Base-by-base conservation (phyloP, 2,329 filamentous ascomycete genomes). In the Stemphylium beticola region DNA sequence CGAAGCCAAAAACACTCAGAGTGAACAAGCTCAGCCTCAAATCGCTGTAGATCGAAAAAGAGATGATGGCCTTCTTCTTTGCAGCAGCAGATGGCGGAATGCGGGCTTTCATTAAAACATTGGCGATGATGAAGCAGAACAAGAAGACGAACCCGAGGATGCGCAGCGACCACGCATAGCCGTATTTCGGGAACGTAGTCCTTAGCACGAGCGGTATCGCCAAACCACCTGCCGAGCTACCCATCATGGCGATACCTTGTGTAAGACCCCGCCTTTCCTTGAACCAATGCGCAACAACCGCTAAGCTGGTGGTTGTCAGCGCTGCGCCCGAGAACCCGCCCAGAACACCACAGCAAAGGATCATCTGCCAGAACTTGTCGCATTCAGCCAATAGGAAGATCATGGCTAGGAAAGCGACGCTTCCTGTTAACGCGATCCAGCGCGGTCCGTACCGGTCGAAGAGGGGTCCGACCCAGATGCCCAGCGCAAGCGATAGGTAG, bases 381-480 rank as follows among this genome's bases (percentile, higher is more conserved):
- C 71, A 74, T 22, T 74, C 71, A 1, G 71, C 70, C 8, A 74
- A 60, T 6, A 74, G 45, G 24, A 74, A 74, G 1, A 71, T 57
- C 69, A 72, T 72, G 36, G 67, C 14, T 9, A 71, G 12, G 15
- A 68, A 69, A 5, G 57, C 62, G 11, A 57, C 31, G 44, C 71
- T 74, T 6, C 72, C 72, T 2, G 61, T 43, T 43, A 74, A 37
- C 3, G 70, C 66, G 14, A 74, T 72, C 71, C 71, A 74, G 14
- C 68, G 63, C 2, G 72, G 72, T 12, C 72, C 72, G 33, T 74
- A 73, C n/a, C 68, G 66, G 42, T 74, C 72, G 49, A 74, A 96
- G 12, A 96, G 77, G 0, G 93, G 92, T 0, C 93, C 93, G 42
- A 96, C 86, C 67, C 93, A 92, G 15, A 96, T 83, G 12, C 92